These are phyloP conservation scores for Tuber borchii DNA, from an alignment of 495 filamentous ascomycete species.

Conservation along the genomic window DNA sequence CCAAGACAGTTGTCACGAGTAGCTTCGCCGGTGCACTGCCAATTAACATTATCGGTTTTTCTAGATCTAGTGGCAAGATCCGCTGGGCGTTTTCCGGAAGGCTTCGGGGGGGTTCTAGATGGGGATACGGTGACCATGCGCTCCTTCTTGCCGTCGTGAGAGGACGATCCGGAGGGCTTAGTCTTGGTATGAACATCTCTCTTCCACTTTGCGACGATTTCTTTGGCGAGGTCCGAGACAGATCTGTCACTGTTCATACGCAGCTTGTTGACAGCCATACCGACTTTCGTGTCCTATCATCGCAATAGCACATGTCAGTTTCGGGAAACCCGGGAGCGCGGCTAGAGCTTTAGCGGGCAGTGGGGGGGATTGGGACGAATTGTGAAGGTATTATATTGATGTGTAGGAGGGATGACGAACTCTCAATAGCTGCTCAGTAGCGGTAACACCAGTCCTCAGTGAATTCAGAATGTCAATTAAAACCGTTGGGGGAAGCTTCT, in stretches of 20 bases:
- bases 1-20: conserved; percentile 74
- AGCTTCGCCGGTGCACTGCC: conserved; percentile 60
- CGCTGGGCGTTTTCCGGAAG: conserved; percentile 47
- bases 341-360: neutral
- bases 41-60: conserved; percentile 71
- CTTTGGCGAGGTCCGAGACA: conserved; percentile 64
- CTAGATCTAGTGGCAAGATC: conserved; percentile 70
- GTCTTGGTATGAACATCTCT: conserved; percentile 66
- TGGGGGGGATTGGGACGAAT: neutral
- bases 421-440: conserved; percentile 80
- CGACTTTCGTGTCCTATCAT: conserved; percentile 72
- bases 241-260: conserved; percentile 67
- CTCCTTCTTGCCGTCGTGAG: conserved; percentile 46
- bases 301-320: neutral
- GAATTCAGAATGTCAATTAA: conserved; percentile 66
- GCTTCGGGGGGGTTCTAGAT: conserved; percentile 47
- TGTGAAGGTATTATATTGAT: conserved; percentile 1
- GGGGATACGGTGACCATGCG: conserved; percentile 45
- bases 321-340: neutral
- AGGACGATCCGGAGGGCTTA: conserved; percentile 52
- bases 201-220: conserved; percentile 84
- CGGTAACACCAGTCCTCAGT: conserved; percentile 66
- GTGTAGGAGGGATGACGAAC: conserved; percentile 46
- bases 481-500: conserved; percentile 57
- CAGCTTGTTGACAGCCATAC: conserved; percentile 77